Percentiles rank a stretch among this genome's conserved stretches.
Conservation (phyloP, 768 basidiomycete genomes). For the Suillus brevipes region DNA sequence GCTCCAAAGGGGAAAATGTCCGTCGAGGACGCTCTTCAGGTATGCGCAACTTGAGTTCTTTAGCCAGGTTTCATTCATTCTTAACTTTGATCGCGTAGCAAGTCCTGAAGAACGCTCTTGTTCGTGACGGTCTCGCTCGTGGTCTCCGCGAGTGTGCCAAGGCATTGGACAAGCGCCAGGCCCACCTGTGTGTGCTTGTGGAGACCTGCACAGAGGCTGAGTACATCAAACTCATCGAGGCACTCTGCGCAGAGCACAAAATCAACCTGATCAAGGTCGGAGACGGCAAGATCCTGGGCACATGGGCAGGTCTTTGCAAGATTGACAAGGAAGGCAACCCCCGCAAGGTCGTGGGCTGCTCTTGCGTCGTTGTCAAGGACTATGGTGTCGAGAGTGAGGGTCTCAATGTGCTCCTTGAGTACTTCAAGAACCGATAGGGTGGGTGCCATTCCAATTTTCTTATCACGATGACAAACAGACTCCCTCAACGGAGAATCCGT, state of each 20-base stretch:
- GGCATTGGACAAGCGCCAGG: conserved; percentile 97
- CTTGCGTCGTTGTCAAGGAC: conserved; percentile 96
- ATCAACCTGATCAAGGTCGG: conserved; percentile 99
- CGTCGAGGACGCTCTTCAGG: conserved; percentile 94
- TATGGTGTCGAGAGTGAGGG: conserved; percentile 96
- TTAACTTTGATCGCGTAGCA: conserved; percentile 52
- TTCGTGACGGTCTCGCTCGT: conserved; percentile 97
- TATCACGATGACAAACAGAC: conserved; percentile 81
- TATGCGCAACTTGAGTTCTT: conserved; percentile 29
- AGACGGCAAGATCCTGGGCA: conserved; percentile 96
- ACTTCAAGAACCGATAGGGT: conserved; percentile 92
- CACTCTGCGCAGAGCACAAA: conserved; percentile 98
- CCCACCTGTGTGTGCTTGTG: conserved; percentile 97
- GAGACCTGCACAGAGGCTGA: conserved; percentile 99
- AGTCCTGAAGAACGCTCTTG: conserved; percentile 98
- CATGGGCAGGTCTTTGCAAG: conserved; percentile 99
- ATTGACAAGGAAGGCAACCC: conserved; percentile 99
- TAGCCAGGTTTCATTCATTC: not conserved
- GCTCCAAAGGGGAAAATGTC: conserved; percentile 94
- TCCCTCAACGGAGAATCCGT: conserved; percentile 83
- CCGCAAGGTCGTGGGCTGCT: conserved; percentile 91
- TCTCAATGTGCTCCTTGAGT: conserved; percentile 88
- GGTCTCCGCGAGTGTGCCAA: conserved; percentile 98
- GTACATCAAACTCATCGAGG: conserved; percentile 99
- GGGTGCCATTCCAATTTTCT: conserved; percentile 22